phyloP scores from a whole-genome alignment of 1,284 basidiomycete genomes.

The Inonotus obliquus region DNA sequence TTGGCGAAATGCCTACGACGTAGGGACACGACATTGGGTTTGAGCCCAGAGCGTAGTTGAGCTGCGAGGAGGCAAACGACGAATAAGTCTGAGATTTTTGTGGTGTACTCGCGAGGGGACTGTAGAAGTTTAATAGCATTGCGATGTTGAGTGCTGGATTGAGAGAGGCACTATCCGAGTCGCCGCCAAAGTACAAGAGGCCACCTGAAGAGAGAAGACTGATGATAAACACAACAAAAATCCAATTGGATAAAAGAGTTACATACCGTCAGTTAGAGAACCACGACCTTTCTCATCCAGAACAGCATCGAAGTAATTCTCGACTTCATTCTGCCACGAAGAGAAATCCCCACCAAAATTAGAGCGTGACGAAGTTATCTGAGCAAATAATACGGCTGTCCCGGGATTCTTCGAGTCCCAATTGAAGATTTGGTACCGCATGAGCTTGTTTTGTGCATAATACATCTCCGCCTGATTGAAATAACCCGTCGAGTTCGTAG shows the following conservation, averaged over 20 bases:
- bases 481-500: constrained; percentile 55
- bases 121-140: constrained; percentile 76
- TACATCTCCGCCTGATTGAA: constrained; percentile 63
- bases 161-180: constrained; percentile 73
- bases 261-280: constrained; percentile 48
- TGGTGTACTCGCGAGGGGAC: constrained; percentile 61
- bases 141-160: constrained; percentile 87
- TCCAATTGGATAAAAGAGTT: neutral
- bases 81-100: constrained; percentile 58
- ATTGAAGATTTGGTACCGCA: constrained; percentile 67
- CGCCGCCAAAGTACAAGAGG: constrained; percentile 73
- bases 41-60: constrained; percentile 80
- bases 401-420: constrained; percentile 86
- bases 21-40: constrained; percentile 86
- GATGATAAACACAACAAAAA: constrained; percentile 6
- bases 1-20: constrained; percentile 82
- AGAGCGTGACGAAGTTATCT: constrained; percentile 51
- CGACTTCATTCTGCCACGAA: constrained; percentile 67
- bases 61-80: constrained; percentile 69
- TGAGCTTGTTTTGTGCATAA: constrained; percentile 57
- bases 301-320: constrained; percentile 74
- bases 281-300: constrained; percentile 53
- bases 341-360: constrained; percentile 49
- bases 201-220: constrained; percentile 47
- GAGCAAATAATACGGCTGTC: constrained; percentile 68